Percentiles rank a stretch among this genome's conserved stretches.
Evolutionary conservation across 768 basidiomycete species (phyloP).

Genomic region (Collybia sp.): DNA sequence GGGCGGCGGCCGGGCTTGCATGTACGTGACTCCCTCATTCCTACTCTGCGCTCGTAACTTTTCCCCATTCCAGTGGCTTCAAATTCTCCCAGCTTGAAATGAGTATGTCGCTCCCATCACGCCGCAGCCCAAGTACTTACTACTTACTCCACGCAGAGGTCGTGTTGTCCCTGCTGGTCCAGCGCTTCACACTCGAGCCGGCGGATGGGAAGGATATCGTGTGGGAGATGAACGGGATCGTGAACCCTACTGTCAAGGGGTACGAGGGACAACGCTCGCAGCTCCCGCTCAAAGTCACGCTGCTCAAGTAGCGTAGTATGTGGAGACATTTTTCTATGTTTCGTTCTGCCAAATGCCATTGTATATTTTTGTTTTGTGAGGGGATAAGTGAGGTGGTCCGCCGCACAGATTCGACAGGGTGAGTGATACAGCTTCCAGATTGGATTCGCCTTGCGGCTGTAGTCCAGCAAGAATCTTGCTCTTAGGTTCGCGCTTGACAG

Average conservation of each 20-base stretch:
- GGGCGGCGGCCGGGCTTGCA: slow-evolving; percentile 39
- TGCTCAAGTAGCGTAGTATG: too few relatives aligned
- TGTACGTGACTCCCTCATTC: slow-evolving; percentile 24
- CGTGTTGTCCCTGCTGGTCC: not conserved
- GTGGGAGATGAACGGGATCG: not conserved
- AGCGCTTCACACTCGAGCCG: not conserved
- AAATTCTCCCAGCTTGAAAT: slow-evolving; percentile 53
- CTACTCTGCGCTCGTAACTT: not conserved
- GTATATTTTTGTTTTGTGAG: too few relatives aligned
- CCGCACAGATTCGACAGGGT: too few relatives aligned
- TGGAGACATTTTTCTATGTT: too few relatives aligned
- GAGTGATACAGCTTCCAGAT: too few relatives aligned
- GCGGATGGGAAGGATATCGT: not conserved
- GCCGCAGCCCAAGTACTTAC: not conserved
- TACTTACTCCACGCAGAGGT: too few relatives aligned
- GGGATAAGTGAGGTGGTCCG: too few relatives aligned
- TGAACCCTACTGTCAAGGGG: not conserved
- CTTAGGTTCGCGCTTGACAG: too few relatives aligned
- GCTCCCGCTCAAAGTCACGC: not conserved
- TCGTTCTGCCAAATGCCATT: too few relatives aligned
- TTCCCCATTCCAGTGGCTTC: slow-evolving; percentile 39
- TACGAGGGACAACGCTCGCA: not conserved
- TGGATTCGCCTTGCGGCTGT: too few relatives aligned
- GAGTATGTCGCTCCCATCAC: slow-evolving; percentile 22
- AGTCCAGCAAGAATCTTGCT: too few relatives aligned